Percentiles rank a stretch among this genome's conserved stretches.
These are phyloP conservation scores for Cryomyces antarcticus DNA, from an alignment of 495 filamentous ascomycete genomes.

Conservation along the genomic window DNA sequence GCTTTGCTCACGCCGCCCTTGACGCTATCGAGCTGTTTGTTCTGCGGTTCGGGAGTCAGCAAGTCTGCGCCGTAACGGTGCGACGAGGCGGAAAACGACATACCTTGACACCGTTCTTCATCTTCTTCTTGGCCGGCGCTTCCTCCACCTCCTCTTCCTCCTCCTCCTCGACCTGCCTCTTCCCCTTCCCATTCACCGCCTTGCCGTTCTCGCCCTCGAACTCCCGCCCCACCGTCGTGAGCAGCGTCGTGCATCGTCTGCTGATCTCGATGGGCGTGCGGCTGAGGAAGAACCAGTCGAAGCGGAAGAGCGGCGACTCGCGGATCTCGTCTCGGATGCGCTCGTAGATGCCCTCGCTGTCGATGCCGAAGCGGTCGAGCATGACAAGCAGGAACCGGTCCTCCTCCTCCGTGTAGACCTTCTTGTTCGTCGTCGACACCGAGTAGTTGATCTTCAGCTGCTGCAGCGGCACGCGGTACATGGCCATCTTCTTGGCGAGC, in stretches of 20 bases:
- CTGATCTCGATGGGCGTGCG: conserved; percentile 83
- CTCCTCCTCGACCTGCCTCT: conserved; percentile 52
- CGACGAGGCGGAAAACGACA: conserved; percentile 8
- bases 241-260: conserved; percentile 76
- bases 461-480: conserved; percentile 89
- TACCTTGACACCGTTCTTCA: conserved; percentile 57
- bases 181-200: conserved; percentile 31
- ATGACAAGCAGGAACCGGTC: conserved; percentile 91
- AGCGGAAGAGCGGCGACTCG: conserved; percentile 85
- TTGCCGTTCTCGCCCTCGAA: conserved; percentile 48
- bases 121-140: conserved; percentile 78
- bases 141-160: conserved; percentile 56
- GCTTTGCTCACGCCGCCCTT: conserved; percentile 32
- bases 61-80: conserved; percentile 1
- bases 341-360: conserved; percentile 20
- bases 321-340: conserved; percentile 40
- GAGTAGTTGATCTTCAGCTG: conserved; percentile 98
- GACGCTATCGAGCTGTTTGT: conserved; percentile 38
- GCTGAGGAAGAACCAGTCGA: conserved; percentile 98
- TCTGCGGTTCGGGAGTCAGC: conserved; percentile 21
- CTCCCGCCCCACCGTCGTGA: conserved; percentile 84
- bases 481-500: conserved; percentile 81
- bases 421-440: conserved; percentile 98
- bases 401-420: conserved; percentile 97
- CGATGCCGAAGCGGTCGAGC: conserved; percentile 69